Base-by-base conservation (phyloP, 83 land plant species). In the Larix sibirica region DNA sequence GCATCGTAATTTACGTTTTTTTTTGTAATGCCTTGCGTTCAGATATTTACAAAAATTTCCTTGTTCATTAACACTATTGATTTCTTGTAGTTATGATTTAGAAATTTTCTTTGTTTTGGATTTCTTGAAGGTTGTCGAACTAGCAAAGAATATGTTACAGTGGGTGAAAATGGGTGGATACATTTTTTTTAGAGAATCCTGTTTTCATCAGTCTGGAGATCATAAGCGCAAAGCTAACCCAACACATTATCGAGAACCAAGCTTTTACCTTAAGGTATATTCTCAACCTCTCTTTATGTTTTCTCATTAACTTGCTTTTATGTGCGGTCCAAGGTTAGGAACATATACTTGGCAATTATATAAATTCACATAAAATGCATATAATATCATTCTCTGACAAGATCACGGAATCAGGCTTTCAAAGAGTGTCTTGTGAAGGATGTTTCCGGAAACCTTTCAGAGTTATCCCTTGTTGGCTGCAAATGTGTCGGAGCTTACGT, bases 191-290 rank as follows among this genome's bases (percentile, higher is more conserved):
- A 90, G 99, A 56, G 99, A 98, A 83, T 98, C 99, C 47, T 98
- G 99, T 83, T 98, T 96, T 79, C 97, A 96, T 81, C 99, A 96
- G 79, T 98, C 99, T 84, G 99, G 99, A 68, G 99, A 96, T 84
- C 90, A 84, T 62, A 95, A 98, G 90, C 84, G 99, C 28, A 94
- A 90, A 80, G 85, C 58, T 71, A 96, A 98, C 71, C 99, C 99
- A 42, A 96, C 99, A n/a, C 99, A 98, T 75, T 98, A 98, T 82
- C 83, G 99, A 14, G 90, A 93, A 62, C 99, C 99, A 67, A 88
- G 99, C 83, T 95, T 91, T 63, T 98, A 98, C 82, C 91, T 95
- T 16, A 96, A 95, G 99, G 99, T 96, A 65, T 64, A 40, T 73
- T 23, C 14, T 20, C 58, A 63, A 65, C 10, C 2, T 40, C 38